These are phyloP conservation scores for Salvia rosmarinus DNA, from an alignment of 257 asterid species.

Conservation along the genomic window DNA sequence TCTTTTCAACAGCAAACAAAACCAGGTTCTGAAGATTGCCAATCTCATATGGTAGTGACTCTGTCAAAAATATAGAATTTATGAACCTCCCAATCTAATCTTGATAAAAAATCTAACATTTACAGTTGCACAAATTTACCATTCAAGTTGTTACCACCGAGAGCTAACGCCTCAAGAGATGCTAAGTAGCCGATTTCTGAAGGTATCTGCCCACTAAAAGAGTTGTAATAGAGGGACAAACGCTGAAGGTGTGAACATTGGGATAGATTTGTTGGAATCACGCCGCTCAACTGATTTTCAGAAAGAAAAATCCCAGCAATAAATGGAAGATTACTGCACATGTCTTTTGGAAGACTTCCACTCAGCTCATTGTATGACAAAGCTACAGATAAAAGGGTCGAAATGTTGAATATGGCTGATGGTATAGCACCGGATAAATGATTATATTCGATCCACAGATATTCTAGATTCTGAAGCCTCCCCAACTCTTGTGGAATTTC, in stretches of 20 bases:
- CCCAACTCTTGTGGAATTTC: slow-evolving; percentile 20
- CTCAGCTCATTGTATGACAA: too few relatives aligned
- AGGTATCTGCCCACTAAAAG: neutral
- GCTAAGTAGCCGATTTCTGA: neutral
- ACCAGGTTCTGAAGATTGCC: slow-evolving; percentile 20
- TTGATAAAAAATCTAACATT: neutral
- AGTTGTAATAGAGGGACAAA: neutral
- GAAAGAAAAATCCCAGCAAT: neutral
- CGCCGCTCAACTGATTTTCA: neutral
- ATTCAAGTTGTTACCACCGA: neutral
- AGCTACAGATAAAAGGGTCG: too few relatives aligned
- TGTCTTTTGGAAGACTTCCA: too few relatives aligned
- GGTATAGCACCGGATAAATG: slow-evolving; percentile 26
- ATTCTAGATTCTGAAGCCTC: neutral
- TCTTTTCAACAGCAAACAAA: neutral
- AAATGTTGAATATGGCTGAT: slow-evolving; percentile 9
- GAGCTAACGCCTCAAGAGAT: neutral
- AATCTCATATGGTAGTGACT: slow-evolving; percentile 27
- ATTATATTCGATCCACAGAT: neutral
- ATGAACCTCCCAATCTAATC: too few relatives aligned
- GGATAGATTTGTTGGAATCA: slow-evolving; percentile 6
- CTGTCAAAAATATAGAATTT: neutral
- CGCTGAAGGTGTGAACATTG: neutral
- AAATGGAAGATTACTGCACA: neutral
- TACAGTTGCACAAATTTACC: neutral